Evolutionary conservation across 23 red algal species (phyloP), one percentile per base, ranked within the genome.

Genomic region (Cyanidium caldarium): DNA sequence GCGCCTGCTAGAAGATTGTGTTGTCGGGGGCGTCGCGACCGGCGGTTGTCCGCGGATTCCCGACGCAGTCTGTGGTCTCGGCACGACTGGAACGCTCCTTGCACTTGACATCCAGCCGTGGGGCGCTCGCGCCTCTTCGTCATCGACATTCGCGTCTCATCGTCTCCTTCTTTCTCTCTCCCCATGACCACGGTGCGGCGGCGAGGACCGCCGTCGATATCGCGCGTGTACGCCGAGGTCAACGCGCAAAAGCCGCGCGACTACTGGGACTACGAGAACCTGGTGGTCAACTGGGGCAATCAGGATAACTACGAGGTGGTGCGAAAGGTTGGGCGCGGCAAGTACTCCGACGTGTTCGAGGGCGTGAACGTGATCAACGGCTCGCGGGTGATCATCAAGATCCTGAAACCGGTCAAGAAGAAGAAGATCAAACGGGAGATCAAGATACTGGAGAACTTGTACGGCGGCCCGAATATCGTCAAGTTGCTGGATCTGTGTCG

Each of bases 351-450:
- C 46, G 92, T 98, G 17, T 98, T 98, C 66, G 86, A 87, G 66
- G 92, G 84, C 12, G 76, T 98, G 28, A 76, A 84, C 68, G 78
- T 98, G n/a, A 36, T 76, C 12, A 81, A 72, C 39, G 77, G 81
- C 79, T 81, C 67, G 44, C 75, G 77, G 44, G 81, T 78, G 65
- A 72, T 98, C 45, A 88, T 98, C 45, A 98, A 98, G 77, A 89
- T 98, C 72, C 81, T 98, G 39, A 88, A 88, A 41, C 92, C 92
- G 3, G 92, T 98, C 35, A 88, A 89, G 76, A 98, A 88, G 77
- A 98, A 89, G 72, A 98, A 98, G 75, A 98, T 98, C n/a, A 98
- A 98, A 77, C 68, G 92, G n/a, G 92, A 98, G 73, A 98, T 98
- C 72, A 88, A 88, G 38, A 98, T 98, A 31, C 72, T 98, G 20